Evolutionary conservation across 129 eudicot species (phyloP).

Genomic region (Helianthus annuus): HanXRQr2.0-SUNRISE NC_035440.2:112380595-112381094

Average conservation of each 20-base stretch:
- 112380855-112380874: constrained; percentile 87
- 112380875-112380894: constrained; percentile 70
- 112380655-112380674: constrained; percentile 3
- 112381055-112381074: constrained; percentile 47
- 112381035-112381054: constrained; percentile 42
- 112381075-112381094: constrained; percentile 32
- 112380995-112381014: constrained; percentile 67
- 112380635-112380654: neutral
- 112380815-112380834: constrained; percentile 29
- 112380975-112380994: constrained; percentile 68
- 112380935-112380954: constrained; percentile 33
- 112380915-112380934: constrained; percentile 23
- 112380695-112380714: neutral
- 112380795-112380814: constrained; percentile 36
- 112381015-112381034: constrained; percentile 54
- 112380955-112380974: constrained; percentile 61
- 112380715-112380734: neutral
- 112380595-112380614: no score
- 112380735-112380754: neutral
- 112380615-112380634: no score
- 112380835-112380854: constrained; percentile 73
- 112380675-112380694: neutral
- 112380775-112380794: constrained; percentile 39
- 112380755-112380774: constrained; percentile 40
- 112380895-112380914: constrained; percentile 33